Base-by-base conservation (phyloP, 805 yeast genomes). In the Saturnispora mendoncae region DNA sequence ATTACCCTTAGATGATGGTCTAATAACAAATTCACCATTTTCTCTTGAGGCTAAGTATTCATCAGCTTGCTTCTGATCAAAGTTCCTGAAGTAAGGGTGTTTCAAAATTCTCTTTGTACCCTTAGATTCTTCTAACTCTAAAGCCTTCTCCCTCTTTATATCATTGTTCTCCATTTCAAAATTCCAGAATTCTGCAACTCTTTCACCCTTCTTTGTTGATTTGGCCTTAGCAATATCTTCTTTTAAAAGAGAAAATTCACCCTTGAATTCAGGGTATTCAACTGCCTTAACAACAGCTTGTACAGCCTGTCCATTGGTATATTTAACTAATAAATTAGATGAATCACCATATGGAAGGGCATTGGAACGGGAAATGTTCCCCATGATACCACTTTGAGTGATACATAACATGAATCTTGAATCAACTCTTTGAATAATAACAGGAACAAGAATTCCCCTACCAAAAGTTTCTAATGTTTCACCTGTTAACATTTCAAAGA, bases 1-100 rank as follows among this genome's bases (percentile, higher is more conserved):
- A 36, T 74, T 70, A 33, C 98, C 98, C 47, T 80, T 77, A 8
- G 95, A 85, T 0, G 97, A 86, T 15, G 97, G 99, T 51, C 99
- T 75, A 42, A 92, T 83, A 17, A 92, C 95, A 63, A 86, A 75
- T 51, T 85, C 95, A 40, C 99, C 99, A 49, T 88, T 80, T 33
- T 80, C 75, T 57, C 82, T 74, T 19, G 95, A 84, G 17, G 96
- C 95, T 53, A 92, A 71, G 51, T 73, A 87, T 51, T 84, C 94
- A 60, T 90, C 97, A 1, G 99, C 97, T 66, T 92, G 96, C 42
- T 69, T 71, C 45, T 83, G 73, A 52, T 78, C 83, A 66, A 88
- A 81, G 47, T 84, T 81, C 52, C 78, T 82, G 72, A 84, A 92
- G 58, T 82, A 74, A 29, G 96, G 94, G 66, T 92, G 98, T 57